Conservation (phyloP, 345 rosid species). For the Corymbia maculata region DNA sequence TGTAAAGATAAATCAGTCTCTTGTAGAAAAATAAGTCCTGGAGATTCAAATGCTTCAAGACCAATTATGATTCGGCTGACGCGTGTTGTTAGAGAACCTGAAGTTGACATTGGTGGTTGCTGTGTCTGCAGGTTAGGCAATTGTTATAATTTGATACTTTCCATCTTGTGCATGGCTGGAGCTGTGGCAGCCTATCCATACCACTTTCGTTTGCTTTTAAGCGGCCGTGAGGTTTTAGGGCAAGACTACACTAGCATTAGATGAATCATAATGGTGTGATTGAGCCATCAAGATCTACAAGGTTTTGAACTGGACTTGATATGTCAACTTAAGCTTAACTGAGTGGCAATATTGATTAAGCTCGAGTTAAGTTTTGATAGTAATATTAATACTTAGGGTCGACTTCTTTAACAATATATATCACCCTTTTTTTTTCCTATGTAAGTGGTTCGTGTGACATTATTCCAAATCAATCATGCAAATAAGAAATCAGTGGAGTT, state of each 20-base stretch:
- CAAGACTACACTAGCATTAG: not conserved
- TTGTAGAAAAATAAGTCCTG: constrained; percentile 26
- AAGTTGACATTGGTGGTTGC: constrained; percentile 87
- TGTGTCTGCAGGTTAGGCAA: constrained; percentile 72
- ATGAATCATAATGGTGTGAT: not conserved
- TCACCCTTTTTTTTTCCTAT: not conserved
- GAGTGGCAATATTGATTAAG: not conserved
- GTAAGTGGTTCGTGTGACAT: not conserved
- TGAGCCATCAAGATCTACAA: not conserved
- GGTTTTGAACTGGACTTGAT: not conserved
- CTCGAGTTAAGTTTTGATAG: not conserved
- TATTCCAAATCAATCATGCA: not conserved
- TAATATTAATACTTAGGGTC: not conserved
- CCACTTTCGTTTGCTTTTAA: not conserved
- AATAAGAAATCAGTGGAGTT: not conserved
- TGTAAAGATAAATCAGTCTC: constrained; percentile 45
- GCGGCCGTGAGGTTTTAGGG: not conserved
- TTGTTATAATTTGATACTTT: not conserved
- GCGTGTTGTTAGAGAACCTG: constrained; percentile 66
- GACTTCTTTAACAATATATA: not conserved
- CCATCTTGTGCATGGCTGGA: not conserved
- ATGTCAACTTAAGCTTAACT: not conserved
- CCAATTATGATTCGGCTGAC: constrained; percentile 50
- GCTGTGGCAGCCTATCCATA: not conserved
- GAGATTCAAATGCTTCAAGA: constrained; percentile 26